These are phyloP conservation scores for Panicum hallii DNA, from an alignment of 202 grass and related monocot species.

Conservation along the genomic window DNA sequence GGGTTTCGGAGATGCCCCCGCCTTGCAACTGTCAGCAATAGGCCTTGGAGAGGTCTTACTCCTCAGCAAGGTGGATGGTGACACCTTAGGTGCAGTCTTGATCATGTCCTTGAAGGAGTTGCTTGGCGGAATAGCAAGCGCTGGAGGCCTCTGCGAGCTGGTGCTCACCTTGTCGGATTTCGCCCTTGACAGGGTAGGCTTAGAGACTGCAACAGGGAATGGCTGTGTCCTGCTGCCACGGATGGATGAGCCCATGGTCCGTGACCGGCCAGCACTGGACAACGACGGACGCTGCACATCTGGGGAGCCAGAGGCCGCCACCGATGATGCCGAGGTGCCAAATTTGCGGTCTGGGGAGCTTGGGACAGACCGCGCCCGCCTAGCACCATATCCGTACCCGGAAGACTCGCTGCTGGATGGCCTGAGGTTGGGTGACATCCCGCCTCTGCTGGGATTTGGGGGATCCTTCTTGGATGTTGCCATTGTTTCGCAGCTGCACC, in stretches of 20 bases:
- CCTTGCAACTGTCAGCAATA: slow-evolving; percentile 36
- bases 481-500: slow-evolving; percentile 29
- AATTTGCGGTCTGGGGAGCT: slow-evolving; percentile 56
- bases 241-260: slow-evolving; percentile 31
- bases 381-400: slow-evolving; percentile 9
- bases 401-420: slow-evolving; percentile 51
- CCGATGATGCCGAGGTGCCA: background rate
- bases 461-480: slow-evolving; percentile 58
- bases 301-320: slow-evolving; percentile 2
- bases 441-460: slow-evolving; percentile 35
- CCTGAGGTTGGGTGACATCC: slow-evolving; percentile 48
- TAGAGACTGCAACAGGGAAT: slow-evolving; percentile 20
- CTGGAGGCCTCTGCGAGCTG: slow-evolving; percentile 21
- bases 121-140: slow-evolving; percentile 4
- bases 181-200: slow-evolving; percentile 34
- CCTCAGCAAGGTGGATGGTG: slow-evolving; percentile 45
- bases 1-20: slow-evolving; percentile 29
- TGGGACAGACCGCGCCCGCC: slow-evolving; percentile 42
- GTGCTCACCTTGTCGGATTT: slow-evolving; percentile 45
- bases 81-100: slow-evolving; percentile 15
- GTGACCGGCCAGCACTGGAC: slow-evolving; percentile 31
- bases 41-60: slow-evolving; percentile 50
- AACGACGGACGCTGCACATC: slow-evolving; percentile 20
- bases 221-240: slow-evolving; percentile 43
- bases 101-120: slow-evolving; percentile 47